A percentile compares a stretch with the other conserved stretches of the same genome.
phyloP scores from a whole-genome alignment of 2,329 filamentous ascomycete genomes.

The Huntiella savannae region DNA sequence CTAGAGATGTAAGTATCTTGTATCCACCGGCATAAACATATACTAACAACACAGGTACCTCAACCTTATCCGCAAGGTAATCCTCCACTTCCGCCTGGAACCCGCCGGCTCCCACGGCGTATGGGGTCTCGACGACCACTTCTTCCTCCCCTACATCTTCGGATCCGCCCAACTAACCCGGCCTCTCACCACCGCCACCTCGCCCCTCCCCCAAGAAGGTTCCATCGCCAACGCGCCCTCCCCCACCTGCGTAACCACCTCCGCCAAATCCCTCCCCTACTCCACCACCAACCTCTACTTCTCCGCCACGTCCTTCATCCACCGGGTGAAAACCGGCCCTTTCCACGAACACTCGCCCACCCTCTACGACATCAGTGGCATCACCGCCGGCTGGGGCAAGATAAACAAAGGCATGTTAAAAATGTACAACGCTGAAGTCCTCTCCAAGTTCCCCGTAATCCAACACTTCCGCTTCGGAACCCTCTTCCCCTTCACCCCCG shows the following conservation, averaged over 20 bases:
- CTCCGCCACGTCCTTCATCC: slow-evolving; percentile 86
- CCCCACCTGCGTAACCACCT: slow-evolving; percentile 48
- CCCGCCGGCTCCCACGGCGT: slow-evolving; percentile 93
- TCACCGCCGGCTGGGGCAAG: slow-evolving; percentile 89
- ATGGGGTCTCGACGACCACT: slow-evolving; percentile 97
- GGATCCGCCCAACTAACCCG: slow-evolving; percentile 79
- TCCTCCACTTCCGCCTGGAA: slow-evolving; percentile 80
- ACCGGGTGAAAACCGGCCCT: slow-evolving; percentile 87
- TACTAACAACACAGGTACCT: slow-evolving; percentile 40
- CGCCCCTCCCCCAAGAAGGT: slow-evolving; percentile 57
- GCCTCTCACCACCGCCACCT: slow-evolving; percentile 27
- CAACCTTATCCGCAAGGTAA: slow-evolving; percentile 61
- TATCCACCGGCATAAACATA: slow-evolving; percentile 8
- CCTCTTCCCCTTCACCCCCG: slow-evolving; percentile 56
- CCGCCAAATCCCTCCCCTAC: slow-evolving; percentile 43
- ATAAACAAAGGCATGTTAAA: slow-evolving; percentile 97
- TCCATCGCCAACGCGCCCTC: slow-evolving; percentile 54
- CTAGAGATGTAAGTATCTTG: slow-evolving; percentile 53
- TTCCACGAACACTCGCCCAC: slow-evolving; percentile 97
- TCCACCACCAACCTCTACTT: slow-evolving; percentile 72
- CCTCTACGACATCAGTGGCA: slow-evolving; percentile 81
- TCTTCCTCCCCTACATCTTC: slow-evolving; percentile 83
- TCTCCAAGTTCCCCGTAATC: slow-evolving; percentile 95
- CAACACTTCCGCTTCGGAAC: slow-evolving; percentile 81
- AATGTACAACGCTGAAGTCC: slow-evolving; percentile 94